phyloP scores from a whole-genome alignment of 164 flowering plant genomes.

The Aristolochia californica region DNA sequence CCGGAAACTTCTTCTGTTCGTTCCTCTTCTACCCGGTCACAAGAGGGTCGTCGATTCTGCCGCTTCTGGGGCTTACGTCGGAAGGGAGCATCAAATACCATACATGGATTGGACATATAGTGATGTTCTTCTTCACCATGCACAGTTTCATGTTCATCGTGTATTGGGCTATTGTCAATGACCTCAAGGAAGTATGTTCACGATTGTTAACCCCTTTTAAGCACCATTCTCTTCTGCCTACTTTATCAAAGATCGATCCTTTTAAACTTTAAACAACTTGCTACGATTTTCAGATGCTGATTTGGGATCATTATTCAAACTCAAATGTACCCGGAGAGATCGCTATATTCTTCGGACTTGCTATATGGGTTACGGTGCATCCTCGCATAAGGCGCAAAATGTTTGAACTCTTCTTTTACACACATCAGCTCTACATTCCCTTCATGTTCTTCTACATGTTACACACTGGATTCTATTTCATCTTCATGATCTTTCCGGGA shows the following conservation, averaged over 20 bases:
- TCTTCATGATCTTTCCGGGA: conserved; percentile 65
- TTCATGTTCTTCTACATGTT: conserved; percentile 63
- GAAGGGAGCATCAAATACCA: conserved; percentile 50
- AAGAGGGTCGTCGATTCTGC: conserved; percentile 61
- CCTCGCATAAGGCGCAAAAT: conserved; percentile 48
- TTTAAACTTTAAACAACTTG: neutral
- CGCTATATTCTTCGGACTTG: conserved; percentile 36
- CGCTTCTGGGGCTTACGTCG: conserved; percentile 27
- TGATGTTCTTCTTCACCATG: conserved; percentile 48
- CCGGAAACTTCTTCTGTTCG: conserved; percentile 56
- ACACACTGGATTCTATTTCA: conserved; percentile 51
- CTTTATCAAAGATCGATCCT: neutral
- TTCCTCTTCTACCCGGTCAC: conserved; percentile 75
- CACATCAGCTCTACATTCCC: conserved; percentile 61
- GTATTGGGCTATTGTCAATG: conserved; percentile 26
- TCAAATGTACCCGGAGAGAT: conserved; percentile 78
- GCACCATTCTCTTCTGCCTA: no score
- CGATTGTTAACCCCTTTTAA: no score
- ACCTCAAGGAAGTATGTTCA: neutral
- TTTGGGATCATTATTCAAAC: conserved; percentile 39
- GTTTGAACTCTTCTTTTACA: conserved; percentile 82
- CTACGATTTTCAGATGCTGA: conserved; percentile 17
- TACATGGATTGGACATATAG: conserved; percentile 73
- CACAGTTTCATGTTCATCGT: conserved; percentile 48
- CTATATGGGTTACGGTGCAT: conserved; percentile 54